These are phyloP conservation scores for Triticum monococcum DNA, from an alignment of 176 grass and related monocot species.

Conservation along the genomic window DNA sequence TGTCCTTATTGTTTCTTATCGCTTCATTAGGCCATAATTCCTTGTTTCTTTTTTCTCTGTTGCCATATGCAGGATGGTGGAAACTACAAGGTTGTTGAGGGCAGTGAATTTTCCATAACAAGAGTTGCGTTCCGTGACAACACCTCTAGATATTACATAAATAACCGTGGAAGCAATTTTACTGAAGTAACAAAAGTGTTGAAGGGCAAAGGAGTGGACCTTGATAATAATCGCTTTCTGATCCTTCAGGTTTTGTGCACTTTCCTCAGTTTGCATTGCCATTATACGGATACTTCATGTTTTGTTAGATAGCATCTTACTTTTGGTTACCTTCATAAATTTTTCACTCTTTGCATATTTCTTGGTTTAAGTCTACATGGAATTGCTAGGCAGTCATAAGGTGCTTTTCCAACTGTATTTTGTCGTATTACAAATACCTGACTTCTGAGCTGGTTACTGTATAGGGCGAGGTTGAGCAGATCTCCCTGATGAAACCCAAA, in stretches of 20 bases:
- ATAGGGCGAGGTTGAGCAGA: constrained; percentile 98
- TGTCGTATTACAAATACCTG: constrained; percentile 11
- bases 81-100: constrained; percentile 65
- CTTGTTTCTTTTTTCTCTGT: constrained; percentile 19
- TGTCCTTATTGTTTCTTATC: constrained; percentile 15
- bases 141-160: constrained; percentile 96
- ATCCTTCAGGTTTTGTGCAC: constrained; percentile 79
- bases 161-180: constrained; percentile 84
- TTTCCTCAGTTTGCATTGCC: not conserved
- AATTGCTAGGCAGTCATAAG: not conserved
- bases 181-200: constrained; percentile 89
- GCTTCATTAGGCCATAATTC: constrained; percentile 11
- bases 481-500: constrained; percentile 98
- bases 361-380: not conserved
- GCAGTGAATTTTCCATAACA: constrained; percentile 77
- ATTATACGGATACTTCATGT: not conserved
- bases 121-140: constrained; percentile 93
- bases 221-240: constrained; percentile 97
- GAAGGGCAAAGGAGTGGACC: constrained; percentile 95
- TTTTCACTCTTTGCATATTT: not conserved
- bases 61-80: constrained; percentile 67
- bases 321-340: not conserved
- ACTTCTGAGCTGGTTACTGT: constrained; percentile 31
- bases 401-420: not conserved
- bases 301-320: not conserved